These are phyloP conservation scores for Puccinia coronata DNA, from an alignment of 1,284 basidiomycete genomes.

Conservation along the genomic window DNA sequence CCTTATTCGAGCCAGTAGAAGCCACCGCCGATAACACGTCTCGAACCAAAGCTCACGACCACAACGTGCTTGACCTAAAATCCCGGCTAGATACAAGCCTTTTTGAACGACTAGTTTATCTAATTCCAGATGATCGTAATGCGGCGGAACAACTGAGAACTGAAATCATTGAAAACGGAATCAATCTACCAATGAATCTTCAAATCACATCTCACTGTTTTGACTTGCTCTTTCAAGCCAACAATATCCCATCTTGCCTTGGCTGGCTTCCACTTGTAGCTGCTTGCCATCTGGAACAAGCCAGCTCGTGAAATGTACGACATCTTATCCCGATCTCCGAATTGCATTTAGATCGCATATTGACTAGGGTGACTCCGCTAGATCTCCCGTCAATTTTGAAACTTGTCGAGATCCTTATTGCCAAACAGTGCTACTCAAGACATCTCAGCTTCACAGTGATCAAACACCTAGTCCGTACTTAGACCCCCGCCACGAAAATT, in stretches of 20 bases:
- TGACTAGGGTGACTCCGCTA: conserved; percentile 12
- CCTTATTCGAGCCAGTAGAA: too few species aligned
- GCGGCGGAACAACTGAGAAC: conserved; percentile 39
- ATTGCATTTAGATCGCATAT: conserved; percentile 35
- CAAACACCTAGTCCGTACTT: conserved; percentile 39
- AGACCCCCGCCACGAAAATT: conserved; percentile 5
- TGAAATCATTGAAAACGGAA: conserved; percentile 24
- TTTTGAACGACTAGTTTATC: conserved; percentile 25
- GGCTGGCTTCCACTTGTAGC: conserved; percentile 39
- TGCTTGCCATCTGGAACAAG: conserved; percentile 9
- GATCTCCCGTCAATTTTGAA: neutral
- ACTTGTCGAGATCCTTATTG: conserved; percentile 21
- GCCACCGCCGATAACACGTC: too few species aligned
- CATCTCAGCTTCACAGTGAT: conserved; percentile 11
- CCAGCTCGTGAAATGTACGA: neutral
- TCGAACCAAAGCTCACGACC: neutral
- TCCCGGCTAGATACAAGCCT: conserved; percentile 3
- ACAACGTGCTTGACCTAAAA: neutral
- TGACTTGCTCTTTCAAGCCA: conserved; percentile 11
- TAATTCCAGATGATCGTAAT: conserved; percentile 22
- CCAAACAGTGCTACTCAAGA: conserved; percentile 26
- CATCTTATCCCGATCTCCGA: conserved; percentile 18
- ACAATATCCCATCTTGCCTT: conserved; percentile 27
- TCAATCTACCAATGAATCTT: conserved; percentile 36
- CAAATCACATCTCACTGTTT: conserved; percentile 41